A percentile compares a stretch with the other conserved stretches of the same genome.
Conservation (phyloP, 1,139 yeast species). For the Geotrichum citri-aurantii region DNA sequence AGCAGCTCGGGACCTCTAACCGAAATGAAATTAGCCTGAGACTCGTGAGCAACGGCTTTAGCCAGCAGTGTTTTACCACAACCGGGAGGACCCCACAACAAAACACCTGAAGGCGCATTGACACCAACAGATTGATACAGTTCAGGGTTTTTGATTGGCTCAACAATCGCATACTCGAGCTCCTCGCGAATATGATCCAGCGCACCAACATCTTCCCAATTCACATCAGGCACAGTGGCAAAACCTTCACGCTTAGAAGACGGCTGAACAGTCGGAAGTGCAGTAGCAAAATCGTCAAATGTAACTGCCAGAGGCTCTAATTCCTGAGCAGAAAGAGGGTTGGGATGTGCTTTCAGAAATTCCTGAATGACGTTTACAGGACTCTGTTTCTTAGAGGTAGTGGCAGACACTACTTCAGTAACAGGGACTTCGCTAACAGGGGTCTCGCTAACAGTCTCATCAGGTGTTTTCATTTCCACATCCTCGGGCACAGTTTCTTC, state of each 20-base stretch:
- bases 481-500: slow-evolving; percentile 17
- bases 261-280: slow-evolving; percentile 92
- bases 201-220: slow-evolving; percentile 96
- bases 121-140: slow-evolving; percentile 87
- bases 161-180: slow-evolving; percentile 94
- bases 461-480: slow-evolving; percentile 16
- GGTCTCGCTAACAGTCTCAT: not conserved
- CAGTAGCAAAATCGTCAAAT: slow-evolving; percentile 72
- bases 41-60: slow-evolving; percentile 95
- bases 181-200: slow-evolving; percentile 74
- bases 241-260: slow-evolving; percentile 98
- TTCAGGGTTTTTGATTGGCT: slow-evolving; percentile 91
- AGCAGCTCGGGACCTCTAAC: slow-evolving; percentile 92
- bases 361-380: slow-evolving; percentile 61
- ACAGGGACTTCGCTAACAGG: not conserved
- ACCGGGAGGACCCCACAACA: slow-evolving; percentile 99
- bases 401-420: not conserved
- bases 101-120: slow-evolving; percentile 93
- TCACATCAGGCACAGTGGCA: slow-evolving; percentile 96
- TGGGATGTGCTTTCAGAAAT: slow-evolving; percentile 69
- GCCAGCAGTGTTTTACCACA: slow-evolving; percentile 96
- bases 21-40: slow-evolving; percentile 90
- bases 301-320: slow-evolving; percentile 68
- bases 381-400: slow-evolving; percentile 26
- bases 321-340: slow-evolving; percentile 70